These are phyloP conservation scores for Pseudisothecium myosuroides DNA, from an alignment of 225 moss, liverwort and hornwort genomes.

Conservation along the genomic window DNA sequence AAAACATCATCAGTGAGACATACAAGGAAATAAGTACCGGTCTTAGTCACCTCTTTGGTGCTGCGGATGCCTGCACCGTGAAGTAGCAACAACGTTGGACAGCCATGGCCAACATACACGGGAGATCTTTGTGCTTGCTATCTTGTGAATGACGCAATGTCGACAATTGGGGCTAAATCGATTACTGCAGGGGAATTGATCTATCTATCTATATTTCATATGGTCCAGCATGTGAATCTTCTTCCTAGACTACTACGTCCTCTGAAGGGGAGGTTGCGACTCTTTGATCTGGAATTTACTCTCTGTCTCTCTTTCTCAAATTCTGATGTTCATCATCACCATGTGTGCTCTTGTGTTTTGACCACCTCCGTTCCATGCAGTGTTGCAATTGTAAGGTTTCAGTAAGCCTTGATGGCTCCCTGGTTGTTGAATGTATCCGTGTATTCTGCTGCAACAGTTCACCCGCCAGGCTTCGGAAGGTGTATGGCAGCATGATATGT, in stretches of 20 bases:
- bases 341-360: constrained; percentile 9
- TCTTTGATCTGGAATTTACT: constrained; percentile 42
- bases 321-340: constrained; percentile 4
- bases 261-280: constrained; percentile 68
- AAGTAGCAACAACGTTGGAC: constrained; percentile 2
- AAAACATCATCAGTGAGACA: constrained; percentile 1
- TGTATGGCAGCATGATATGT: constrained; percentile 91
- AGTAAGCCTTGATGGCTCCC: constrained; percentile 1
- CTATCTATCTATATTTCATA: neutral
- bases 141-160: constrained; percentile 6
- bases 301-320: constrained; percentile 5
- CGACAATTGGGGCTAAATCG: neutral
- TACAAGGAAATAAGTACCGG: neutral
- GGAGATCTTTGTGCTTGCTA: constrained; percentile 9
- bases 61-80: neutral
- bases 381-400: neutral
- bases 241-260: constrained; percentile 3
- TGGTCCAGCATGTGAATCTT: constrained; percentile 28
- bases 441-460: constrained; percentile 63
- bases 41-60: neutral
- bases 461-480: constrained; percentile 68
- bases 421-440: constrained; percentile 44
- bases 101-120: neutral
- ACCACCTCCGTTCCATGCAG: constrained; percentile 3
- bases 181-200: neutral